A percentile compares a stretch with the other conserved stretches of the same genome.
Evolutionary conservation across 208 protist species (phyloP).

Genomic region (Leishmania tarentolae): DNA sequence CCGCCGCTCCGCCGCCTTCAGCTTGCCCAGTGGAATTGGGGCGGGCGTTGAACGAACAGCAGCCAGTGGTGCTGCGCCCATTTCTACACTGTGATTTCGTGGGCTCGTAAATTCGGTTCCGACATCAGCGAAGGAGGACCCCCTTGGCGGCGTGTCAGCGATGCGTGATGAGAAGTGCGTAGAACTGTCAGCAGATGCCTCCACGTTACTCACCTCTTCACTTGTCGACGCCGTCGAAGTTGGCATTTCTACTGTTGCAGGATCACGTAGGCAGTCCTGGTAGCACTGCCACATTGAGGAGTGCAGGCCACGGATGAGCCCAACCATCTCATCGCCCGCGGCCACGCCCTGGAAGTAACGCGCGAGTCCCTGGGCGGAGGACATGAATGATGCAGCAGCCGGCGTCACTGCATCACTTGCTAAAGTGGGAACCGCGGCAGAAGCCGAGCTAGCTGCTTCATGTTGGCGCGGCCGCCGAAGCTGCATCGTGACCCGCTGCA

Average conservation of each 20-base stretch:
- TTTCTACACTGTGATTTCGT: too few species aligned
- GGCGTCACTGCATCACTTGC: neutral
- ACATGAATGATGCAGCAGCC: neutral
- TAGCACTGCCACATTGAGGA: slow-evolving; percentile 27
- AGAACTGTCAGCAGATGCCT: neutral
- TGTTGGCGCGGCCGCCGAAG: neutral
- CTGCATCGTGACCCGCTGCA: neutral
- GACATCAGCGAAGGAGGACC: neutral
- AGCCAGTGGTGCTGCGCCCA: neutral
- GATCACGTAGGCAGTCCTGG: slow-evolving; percentile 18
- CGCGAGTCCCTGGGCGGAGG: slow-evolving; percentile 6
- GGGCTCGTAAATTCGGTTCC: too few species aligned
- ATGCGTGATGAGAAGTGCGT: neutral
- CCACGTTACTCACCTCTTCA: too few species aligned
- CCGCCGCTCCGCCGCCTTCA: slow-evolving; percentile 10
- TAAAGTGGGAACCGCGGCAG: neutral
- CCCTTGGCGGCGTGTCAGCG: neutral
- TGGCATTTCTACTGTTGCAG: neutral
- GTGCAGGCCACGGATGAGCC: slow-evolving; percentile 37
- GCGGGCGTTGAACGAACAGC: neutral
- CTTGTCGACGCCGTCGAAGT: neutral
- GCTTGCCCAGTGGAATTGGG: neutral
- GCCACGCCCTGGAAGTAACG: slow-evolving; percentile 45
- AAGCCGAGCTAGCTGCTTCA: neutral
- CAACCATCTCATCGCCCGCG: slow-evolving; percentile 41